Base-by-base conservation (phyloP, 345 rosid genomes). In the Gossypium ekmanianum region DNA sequence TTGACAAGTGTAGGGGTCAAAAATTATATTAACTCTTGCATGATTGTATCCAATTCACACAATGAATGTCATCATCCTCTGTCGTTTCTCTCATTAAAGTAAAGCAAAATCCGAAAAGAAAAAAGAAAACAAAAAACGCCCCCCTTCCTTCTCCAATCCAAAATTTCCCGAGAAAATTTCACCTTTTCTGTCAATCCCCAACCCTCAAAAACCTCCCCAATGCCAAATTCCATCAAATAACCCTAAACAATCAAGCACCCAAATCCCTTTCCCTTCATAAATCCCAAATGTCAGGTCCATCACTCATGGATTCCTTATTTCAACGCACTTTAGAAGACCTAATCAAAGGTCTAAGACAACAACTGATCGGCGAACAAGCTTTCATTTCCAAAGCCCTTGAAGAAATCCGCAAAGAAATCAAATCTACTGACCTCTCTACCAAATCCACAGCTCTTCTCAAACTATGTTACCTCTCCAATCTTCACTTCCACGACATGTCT, bases 321-420 rank as follows among this genome's bases (percentile, higher is more conserved):
- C 99, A 95, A 75, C 94, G 99, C 45, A 86, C 82, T 69, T 85
- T 93, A 59, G 99, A 91, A 65, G 94, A 95, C 78, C 85, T 95
- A 4, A 95, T 95, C 85, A 95, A 90, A 83, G 89, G 88, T 47
- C 78, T 89, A 41, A 92, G 98, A 45, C 91, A 86, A 64, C 97
- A 87, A 7, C 75, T 81, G 52, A 81, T 88, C 73, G 83, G 79
- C 44, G 94, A 90, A 26, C 83, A 92, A 43, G 52, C 79, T 52
- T 87, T 89, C 83, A 84, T 95, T 34, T 87, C 98, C 74, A 90
- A 84, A 81, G 82, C 87, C 44, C 22, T 90, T 59, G 99, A 93
- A 45, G 97, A 95, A 78, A 89, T 93, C 83, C 92, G 97, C 11
- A 85, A 89, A n/a, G 98, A 93, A 84, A 89, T 93, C 83, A 95